A percentile compares a stretch with the other conserved stretches of the same genome.
Evolutionary conservation across 441 rosid genomes (phyloP).

Genomic region (Gossypium laxum): DNA sequence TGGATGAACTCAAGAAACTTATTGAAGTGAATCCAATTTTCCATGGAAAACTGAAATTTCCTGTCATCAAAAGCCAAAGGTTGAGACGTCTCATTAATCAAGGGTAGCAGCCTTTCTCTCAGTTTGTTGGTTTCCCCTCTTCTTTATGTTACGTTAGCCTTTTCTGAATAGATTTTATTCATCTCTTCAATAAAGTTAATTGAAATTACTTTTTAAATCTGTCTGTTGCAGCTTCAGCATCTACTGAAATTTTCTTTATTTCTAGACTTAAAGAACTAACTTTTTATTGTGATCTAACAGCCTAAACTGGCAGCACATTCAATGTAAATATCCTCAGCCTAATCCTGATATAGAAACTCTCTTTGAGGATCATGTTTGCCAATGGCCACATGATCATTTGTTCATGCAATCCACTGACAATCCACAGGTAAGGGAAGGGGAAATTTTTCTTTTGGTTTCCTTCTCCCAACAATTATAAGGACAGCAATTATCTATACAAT

Average conservation of each 20-base stretch:
- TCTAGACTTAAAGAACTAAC: constrained; percentile 14
- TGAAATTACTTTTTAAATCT: not conserved
- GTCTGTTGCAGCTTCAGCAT: constrained; percentile 3
- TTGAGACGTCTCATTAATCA: constrained; percentile 44
- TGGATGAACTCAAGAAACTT: constrained; percentile 35
- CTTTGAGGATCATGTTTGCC: constrained; percentile 46
- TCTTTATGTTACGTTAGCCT: not conserved
- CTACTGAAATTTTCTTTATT: not conserved
- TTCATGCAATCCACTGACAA: constrained; percentile 19
- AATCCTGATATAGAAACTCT: constrained; percentile 42
- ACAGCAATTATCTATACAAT: constrained; percentile 4
- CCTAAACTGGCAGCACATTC: constrained; percentile 39
- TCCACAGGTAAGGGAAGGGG: constrained; percentile 21
- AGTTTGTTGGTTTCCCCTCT: not conserved
- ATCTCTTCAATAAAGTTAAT: not conserved
- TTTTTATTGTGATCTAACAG: constrained; percentile 27
- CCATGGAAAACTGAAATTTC: constrained; percentile 37
- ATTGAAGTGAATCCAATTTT: constrained; percentile 45
- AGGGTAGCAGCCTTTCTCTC: constrained; percentile 25
- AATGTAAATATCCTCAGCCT: constrained; percentile 33
- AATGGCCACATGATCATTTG: constrained; percentile 17
- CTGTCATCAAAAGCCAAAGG: constrained; percentile 35
- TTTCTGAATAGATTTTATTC: not conserved
- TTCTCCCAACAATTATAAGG: not conserved
- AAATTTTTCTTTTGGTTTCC: not conserved